These are phyloP conservation scores for Ophiocordyceps camponoti-floridani DNA, from an alignment of 2,329 filamentous ascomycete species.

Conservation along the genomic window DNA sequence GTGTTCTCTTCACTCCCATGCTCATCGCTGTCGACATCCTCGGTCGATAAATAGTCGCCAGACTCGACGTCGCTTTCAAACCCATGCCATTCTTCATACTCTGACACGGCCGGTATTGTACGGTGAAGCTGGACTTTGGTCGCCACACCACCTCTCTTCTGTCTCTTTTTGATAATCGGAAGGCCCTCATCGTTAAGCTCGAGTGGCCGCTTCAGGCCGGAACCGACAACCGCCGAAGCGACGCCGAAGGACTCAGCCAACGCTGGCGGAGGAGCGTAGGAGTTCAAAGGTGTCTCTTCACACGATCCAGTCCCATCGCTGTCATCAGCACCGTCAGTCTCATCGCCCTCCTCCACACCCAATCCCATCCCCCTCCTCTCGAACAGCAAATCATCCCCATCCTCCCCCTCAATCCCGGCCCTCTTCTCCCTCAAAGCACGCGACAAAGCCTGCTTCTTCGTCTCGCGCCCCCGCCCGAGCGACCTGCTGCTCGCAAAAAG, in stretches of 20 bases:
- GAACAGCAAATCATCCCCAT: conserved; percentile 30
- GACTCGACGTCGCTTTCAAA: conserved; percentile 31
- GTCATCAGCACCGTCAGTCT: conserved; percentile 6
- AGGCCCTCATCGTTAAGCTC: conserved; percentile 63
- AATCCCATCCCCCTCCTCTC: conserved; percentile 14
- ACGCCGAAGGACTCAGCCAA: conserved; percentile 1
- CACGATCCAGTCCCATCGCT: conserved; percentile 1
- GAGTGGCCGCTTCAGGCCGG: conserved; percentile 73
- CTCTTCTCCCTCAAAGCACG: conserved; percentile 45
- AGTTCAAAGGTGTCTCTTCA: conserved; percentile 1
- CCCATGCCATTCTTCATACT: conserved; percentile 41
- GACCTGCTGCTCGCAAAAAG: conserved; percentile 62
- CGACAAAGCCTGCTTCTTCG: conserved; percentile 49
- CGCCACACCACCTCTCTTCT: conserved; percentile 47
- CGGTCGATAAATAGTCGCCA: conserved; percentile 6
- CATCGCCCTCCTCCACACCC: conserved; percentile 11
- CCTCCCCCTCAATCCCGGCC: conserved; percentile 41
- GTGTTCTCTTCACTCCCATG: conserved; percentile 9
- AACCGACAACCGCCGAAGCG: conserved; percentile 30
- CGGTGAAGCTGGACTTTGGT: conserved; percentile 29
- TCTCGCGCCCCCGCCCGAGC: conserved; percentile 55
- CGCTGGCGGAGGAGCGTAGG: background rate
- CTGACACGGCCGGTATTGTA: conserved; percentile 19
- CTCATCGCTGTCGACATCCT: conserved; percentile 10
- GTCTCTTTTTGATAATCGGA: conserved; percentile 68